Conservation (phyloP, 2,329 filamentous ascomycete species). For the Penicillium sp. region DNA sequence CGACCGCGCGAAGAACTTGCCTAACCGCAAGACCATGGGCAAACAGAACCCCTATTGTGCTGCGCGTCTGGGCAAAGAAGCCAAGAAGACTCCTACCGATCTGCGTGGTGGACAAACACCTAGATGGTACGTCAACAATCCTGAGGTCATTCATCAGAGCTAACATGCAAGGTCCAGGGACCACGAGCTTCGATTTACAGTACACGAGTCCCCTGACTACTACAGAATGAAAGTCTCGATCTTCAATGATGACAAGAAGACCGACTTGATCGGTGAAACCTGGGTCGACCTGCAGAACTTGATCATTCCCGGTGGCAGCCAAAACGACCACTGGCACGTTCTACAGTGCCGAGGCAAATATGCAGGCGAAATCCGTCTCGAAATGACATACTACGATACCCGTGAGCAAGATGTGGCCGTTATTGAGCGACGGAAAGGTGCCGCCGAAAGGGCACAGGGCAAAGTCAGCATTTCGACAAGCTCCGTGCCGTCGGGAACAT, state of each 20-base stretch:
- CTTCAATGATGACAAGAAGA: slow-evolving; percentile 98
- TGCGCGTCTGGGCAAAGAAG: slow-evolving; percentile 87
- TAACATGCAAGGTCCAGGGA: slow-evolving; percentile 59
- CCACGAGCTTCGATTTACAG: slow-evolving; percentile 90
- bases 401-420: slow-evolving; percentile 72
- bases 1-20: slow-evolving; percentile 93
- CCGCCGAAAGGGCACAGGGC: slow-evolving; percentile 33
- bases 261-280: slow-evolving; percentile 89
- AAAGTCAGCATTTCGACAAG: slow-evolving; percentile 21
- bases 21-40: slow-evolving; percentile 93
- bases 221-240: slow-evolving; percentile 91
- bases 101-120: slow-evolving; percentile 92
- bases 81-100: slow-evolving; percentile 94
- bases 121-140: slow-evolving; percentile 61
- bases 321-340: slow-evolving; percentile 87
- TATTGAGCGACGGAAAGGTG: slow-evolving; percentile 50
- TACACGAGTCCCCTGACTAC: slow-evolving; percentile 95
- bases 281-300: slow-evolving; percentile 81
- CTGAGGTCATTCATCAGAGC: not conserved
- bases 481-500: slow-evolving; percentile 29
- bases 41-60: slow-evolving; percentile 99
- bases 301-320: slow-evolving; percentile 79
- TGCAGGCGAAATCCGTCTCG: slow-evolving; percentile 87
- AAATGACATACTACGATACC: slow-evolving; percentile 93
- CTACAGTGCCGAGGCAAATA: slow-evolving; percentile 89